Conservation (phyloP, 352 stramenopile genomes). For the Phytophthora citricola region DNA sequence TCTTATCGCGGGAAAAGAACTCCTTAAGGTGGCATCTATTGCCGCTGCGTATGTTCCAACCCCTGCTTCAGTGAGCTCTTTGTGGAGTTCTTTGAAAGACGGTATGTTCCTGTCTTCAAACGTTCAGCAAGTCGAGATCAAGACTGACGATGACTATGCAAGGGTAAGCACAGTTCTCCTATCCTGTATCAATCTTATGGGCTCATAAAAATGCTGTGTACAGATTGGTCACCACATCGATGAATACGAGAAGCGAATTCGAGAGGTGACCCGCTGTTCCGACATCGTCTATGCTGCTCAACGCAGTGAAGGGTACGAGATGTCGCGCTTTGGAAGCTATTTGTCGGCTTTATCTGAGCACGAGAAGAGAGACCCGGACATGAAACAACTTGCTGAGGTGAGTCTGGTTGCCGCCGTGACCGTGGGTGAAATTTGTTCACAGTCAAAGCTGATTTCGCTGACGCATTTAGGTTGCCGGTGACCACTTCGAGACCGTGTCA, state of each 20-base stretch:
- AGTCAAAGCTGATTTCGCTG: conserved; percentile 5
- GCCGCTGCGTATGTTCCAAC: conserved; percentile 83
- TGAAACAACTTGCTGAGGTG: conserved; percentile 78
- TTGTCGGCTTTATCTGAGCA: conserved; percentile 77
- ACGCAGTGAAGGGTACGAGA: conserved; percentile 84
- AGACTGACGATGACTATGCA: conserved; percentile 87
- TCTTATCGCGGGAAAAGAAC: conserved; percentile 82
- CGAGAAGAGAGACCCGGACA: conserved; percentile 78
- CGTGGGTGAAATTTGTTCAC: background rate
- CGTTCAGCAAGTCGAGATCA: conserved; percentile 87
- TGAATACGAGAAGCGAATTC: conserved; percentile 86
- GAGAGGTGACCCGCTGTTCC: conserved; percentile 82
- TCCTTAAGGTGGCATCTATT: conserved; percentile 79
- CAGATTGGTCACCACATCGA: conserved; percentile 90
- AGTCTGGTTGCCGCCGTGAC: background rate
- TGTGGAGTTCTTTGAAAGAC: conserved; percentile 88
- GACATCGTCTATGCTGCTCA: conserved; percentile 85
- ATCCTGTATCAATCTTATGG: background rate
- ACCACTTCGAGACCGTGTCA: conserved; percentile 87
- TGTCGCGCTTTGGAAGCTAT: conserved; percentile 88
- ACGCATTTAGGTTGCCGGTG: conserved; percentile 56
- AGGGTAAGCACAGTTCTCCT: conserved; percentile 43
- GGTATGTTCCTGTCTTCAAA: conserved; percentile 79
- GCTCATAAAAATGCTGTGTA: background rate
- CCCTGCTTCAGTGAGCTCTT: conserved; percentile 69